These are phyloP conservation scores for Cornus florida DNA, from an alignment of 148 eudicot genomes.

Conservation along the genomic window DNA sequence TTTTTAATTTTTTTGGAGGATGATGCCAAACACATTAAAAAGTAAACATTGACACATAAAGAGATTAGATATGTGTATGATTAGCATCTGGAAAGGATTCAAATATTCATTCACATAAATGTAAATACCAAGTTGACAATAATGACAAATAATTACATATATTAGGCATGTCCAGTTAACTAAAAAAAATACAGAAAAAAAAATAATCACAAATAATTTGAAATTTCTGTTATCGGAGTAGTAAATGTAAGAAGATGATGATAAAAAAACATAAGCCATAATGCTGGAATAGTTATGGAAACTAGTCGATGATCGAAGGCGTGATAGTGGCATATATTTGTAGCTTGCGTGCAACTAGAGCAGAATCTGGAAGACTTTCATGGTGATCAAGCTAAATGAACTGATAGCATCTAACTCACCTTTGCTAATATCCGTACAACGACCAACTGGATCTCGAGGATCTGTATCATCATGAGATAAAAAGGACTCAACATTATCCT, in stretches of 20 bases:
- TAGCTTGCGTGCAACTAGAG: not conserved
- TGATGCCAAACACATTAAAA: not conserved
- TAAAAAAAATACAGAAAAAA: no score
- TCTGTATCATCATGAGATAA: constrained; percentile 87
- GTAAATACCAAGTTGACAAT: not conserved
- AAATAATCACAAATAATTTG: not conserved
- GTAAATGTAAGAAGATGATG: not conserved
- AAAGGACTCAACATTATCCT: constrained; percentile 91
- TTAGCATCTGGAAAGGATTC: not conserved
- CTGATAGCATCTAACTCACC: constrained; percentile 36
- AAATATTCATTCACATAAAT: not conserved
- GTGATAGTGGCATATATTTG: not conserved
- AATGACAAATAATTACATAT: not conserved
- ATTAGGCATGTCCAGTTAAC: no score
- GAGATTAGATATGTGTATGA: not conserved
- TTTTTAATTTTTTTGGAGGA: not conserved
- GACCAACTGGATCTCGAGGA: constrained; percentile 66
- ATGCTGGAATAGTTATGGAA: not conserved
- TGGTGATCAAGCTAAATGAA: not conserved
- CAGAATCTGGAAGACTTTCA: not conserved
- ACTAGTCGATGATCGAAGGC: not conserved
- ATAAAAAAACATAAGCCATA: not conserved
- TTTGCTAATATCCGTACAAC: constrained; percentile 82
- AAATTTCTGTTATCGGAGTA: not conserved
- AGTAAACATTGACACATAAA: not conserved